A percentile compares a stretch with the other conserved stretches of the same genome.
Evolutionary conservation across 148 eudicot genomes (phyloP).

Genomic region (Rhododendron vialii): DNA sequence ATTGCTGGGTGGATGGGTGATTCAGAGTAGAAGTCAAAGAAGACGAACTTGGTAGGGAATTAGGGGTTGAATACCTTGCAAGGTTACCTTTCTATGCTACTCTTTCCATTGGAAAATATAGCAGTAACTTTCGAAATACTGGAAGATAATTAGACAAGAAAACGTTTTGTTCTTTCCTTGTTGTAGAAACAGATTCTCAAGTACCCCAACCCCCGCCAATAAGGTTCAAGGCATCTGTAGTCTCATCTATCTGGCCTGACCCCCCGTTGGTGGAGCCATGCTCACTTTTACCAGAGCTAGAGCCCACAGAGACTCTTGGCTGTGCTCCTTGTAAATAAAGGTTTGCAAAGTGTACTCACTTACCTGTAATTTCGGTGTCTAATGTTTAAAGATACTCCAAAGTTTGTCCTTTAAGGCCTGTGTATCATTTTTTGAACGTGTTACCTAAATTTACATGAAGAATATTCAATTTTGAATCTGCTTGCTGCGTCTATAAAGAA

Average conservation of each 20-base stretch:
- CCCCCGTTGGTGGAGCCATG: background rate
- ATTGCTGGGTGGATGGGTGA: background rate
- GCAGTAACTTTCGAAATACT: background rate
- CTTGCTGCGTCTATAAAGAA: background rate
- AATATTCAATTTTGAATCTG: background rate
- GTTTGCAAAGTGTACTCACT: background rate
- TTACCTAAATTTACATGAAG: background rate
- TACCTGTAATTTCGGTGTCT: background rate
- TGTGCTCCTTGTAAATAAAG: background rate
- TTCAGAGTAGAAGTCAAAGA: background rate
- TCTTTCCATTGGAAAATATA: background rate
- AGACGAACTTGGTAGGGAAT: background rate
- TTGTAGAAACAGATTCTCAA: background rate
- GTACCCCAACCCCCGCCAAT: background rate
- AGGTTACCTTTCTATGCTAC: background rate
- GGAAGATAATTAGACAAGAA: background rate
- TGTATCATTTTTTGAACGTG: background rate
- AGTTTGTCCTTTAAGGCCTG: background rate
- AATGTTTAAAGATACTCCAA: background rate
- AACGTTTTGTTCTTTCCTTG: background rate
- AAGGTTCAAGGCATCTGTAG: background rate
- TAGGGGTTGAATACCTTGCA: background rate
- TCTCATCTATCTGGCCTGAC: background rate
- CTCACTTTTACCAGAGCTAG: background rate
- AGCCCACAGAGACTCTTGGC: background rate